Conservation (phyloP, 352 stramenopile species). For the Globisporangium cederbergense region DNA sequence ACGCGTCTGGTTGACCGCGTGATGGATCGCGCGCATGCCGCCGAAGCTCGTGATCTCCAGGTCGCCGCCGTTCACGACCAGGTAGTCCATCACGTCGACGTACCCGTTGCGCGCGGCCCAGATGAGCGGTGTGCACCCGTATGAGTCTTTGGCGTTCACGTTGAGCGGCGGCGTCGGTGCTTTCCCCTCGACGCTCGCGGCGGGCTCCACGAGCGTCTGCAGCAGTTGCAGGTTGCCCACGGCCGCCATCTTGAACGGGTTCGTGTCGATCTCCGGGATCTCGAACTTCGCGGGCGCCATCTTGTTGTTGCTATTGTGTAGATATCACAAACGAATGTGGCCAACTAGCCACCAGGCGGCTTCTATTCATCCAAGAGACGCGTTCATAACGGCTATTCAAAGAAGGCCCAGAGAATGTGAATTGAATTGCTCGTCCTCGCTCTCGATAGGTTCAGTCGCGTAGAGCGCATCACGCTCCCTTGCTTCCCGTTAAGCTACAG, state of each 20-base stretch:
- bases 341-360: neutral
- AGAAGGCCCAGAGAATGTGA: neutral
- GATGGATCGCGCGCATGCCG: slow-evolving; percentile 76
- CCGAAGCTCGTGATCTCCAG: slow-evolving; percentile 74
- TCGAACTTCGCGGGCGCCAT: slow-evolving; percentile 54
- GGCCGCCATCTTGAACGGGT: slow-evolving; percentile 84
- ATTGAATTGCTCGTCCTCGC: neutral
- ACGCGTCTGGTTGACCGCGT: slow-evolving; percentile 80
- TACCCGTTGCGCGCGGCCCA: slow-evolving; percentile 86
- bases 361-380: neutral
- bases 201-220: slow-evolving; percentile 59
- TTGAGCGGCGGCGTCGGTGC: slow-evolving; percentile 45
- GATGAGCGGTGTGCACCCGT: slow-evolving; percentile 75
- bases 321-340: neutral
- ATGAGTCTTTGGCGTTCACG: slow-evolving; percentile 77
- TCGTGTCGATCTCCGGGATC: slow-evolving; percentile 74
- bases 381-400: slow-evolving; percentile 1
- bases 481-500: slow-evolving; percentile 8
- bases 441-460: neutral
- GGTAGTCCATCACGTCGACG: slow-evolving; percentile 74
- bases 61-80: slow-evolving; percentile 60
- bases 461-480: neutral
- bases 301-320: neutral
- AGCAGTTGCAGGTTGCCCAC: slow-evolving; percentile 75
- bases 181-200: slow-evolving; percentile 35